A percentile compares a stretch with the other conserved stretches of the same genome.
These are phyloP conservation scores for Fraxinus quadrangulata DNA, from an alignment of 257 asterid genomes.

Conservation along the genomic window DNA sequence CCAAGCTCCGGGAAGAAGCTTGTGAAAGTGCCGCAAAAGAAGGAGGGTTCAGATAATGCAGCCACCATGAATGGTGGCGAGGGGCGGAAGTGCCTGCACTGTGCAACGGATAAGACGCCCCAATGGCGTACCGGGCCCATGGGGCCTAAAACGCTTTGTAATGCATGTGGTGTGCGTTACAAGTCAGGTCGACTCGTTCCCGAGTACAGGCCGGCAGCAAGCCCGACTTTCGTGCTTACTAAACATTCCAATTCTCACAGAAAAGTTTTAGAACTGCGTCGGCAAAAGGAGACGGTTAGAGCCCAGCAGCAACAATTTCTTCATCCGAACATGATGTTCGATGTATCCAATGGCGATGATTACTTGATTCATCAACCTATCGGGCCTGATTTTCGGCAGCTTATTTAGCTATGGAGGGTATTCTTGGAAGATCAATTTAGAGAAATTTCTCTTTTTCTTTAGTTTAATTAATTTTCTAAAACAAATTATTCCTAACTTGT, in stretches of 20 bases:
- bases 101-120: slow-evolving; percentile 95
- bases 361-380: slow-evolving; percentile 81
- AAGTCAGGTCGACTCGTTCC: slow-evolving; percentile 95
- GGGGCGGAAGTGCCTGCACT: slow-evolving; percentile 82
- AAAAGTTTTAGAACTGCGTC: slow-evolving; percentile 78
- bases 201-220: slow-evolving; percentile 88
- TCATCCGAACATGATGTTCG: slow-evolving; percentile 65
- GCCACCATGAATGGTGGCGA: slow-evolving; percentile 30
- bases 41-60: slow-evolving; percentile 37
- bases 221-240: slow-evolving; percentile 82
- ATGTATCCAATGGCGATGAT: slow-evolving; percentile 65
- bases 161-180: slow-evolving; percentile 90
- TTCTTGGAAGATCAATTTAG: neutral
- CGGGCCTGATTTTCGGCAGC: slow-evolving; percentile 77
- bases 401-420: slow-evolving; percentile 41
- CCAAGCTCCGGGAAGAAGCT: slow-evolving; percentile 32
- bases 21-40: slow-evolving; percentile 28
- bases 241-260: slow-evolving; percentile 91
- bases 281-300: slow-evolving; percentile 70
- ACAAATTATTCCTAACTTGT: slow-evolving; percentile 34
- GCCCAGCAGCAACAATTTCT: slow-evolving; percentile 53
- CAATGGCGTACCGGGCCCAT: slow-evolving; percentile 95
- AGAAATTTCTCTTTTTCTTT: neutral
- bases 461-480: neutral
- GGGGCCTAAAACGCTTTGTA: slow-evolving; percentile 95